Percentiles rank a stretch among this genome's conserved stretches.
These are phyloP conservation scores for Eugenia klotzschiana DNA, from an alignment of 441 rosid species.

Conservation along the genomic window DNA sequence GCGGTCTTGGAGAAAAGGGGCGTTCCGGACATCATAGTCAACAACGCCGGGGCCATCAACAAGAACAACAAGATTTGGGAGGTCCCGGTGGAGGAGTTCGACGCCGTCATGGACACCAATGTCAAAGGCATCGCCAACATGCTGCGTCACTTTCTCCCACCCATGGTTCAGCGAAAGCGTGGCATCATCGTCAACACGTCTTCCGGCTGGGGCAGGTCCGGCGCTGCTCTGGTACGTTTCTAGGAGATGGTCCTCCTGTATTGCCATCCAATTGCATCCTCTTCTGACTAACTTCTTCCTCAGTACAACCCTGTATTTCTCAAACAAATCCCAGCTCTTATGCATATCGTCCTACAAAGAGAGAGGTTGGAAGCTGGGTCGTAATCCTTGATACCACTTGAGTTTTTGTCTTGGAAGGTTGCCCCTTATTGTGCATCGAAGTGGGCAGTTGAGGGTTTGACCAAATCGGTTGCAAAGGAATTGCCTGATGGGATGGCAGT, in stretches of 20 bases:
- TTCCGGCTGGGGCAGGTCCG: slow-evolving; percentile 98
- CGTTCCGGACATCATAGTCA: slow-evolving; percentile 81
- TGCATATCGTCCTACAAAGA: background rate
- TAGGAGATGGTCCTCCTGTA: background rate
- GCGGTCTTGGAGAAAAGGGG: slow-evolving; percentile 65
- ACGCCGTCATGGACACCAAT: slow-evolving; percentile 75
- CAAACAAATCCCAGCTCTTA: background rate
- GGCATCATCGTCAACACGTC: slow-evolving; percentile 85
- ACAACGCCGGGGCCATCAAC: slow-evolving; percentile 89
- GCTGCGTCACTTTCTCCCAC: slow-evolving; percentile 81
- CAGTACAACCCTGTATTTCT: background rate
- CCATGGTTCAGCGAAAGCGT: slow-evolving; percentile 62
- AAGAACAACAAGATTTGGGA: slow-evolving; percentile 90
- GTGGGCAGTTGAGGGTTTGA: slow-evolving; percentile 94
- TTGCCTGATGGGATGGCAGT: slow-evolving; percentile 84
- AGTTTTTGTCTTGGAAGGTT: slow-evolving; percentile 27
- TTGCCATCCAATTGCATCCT: background rate
- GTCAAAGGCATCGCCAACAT: slow-evolving; percentile 74
- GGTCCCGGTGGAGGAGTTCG: slow-evolving; percentile 82
- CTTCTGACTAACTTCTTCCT: background rate
- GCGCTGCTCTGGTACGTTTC: slow-evolving; percentile 76
- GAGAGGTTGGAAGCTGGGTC: background rate
- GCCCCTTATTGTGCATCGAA: slow-evolving; percentile 98
- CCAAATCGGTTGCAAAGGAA: slow-evolving; percentile 90
- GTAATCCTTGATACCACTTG: too few relatives aligned